Conservation (phyloP, 2,329 filamentous ascomycete genomes). For the Pyricularia grisea region DNA sequence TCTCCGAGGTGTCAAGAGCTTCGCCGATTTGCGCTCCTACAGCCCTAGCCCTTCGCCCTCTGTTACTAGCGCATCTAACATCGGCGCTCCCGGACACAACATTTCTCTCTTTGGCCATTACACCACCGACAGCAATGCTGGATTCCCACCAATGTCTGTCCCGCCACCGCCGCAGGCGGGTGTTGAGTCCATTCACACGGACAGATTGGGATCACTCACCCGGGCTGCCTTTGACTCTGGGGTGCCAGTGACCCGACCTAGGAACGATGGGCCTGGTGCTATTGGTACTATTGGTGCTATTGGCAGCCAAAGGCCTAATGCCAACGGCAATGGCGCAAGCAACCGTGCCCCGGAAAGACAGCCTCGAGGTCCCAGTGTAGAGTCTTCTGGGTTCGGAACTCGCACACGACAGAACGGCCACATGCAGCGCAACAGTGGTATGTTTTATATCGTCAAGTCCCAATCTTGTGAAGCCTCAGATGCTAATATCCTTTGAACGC, state of each 20-base stretch:
- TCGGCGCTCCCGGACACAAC: slow-evolving; percentile 49
- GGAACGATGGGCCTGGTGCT: background rate
- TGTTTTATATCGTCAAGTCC: background rate
- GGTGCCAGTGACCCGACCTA: background rate
- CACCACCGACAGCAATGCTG: background rate
- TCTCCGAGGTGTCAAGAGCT: slow-evolving; percentile 88
- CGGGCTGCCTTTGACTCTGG: slow-evolving; percentile 3
- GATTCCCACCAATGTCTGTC: background rate
- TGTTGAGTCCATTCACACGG: background rate
- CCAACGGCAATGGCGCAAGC: slow-evolving; percentile 31
- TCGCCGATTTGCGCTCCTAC: slow-evolving; percentile 89
- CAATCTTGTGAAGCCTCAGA: background rate
- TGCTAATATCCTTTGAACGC: slow-evolving; percentile 16
- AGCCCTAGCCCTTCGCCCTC: slow-evolving; percentile 89
- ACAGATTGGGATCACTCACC: background rate
- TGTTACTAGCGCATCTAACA: slow-evolving; percentile 28
- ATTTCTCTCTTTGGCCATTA: slow-evolving; percentile 3
- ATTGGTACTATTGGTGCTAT: slow-evolving; percentile 40
- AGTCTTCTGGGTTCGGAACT: slow-evolving; percentile 39
- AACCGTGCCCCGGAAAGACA: slow-evolving; percentile 48
- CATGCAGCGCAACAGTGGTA: slow-evolving; percentile 51
- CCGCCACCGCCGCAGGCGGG: background rate
- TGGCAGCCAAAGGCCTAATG: slow-evolving; percentile 52
- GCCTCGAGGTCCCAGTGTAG: slow-evolving; percentile 48
- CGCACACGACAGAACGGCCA: slow-evolving; percentile 51